A percentile compares a stretch with the other conserved stretches of the same genome.
Conservation (phyloP, 768 basidiomycete genomes). For the Austroboletus eburneus region DNA sequence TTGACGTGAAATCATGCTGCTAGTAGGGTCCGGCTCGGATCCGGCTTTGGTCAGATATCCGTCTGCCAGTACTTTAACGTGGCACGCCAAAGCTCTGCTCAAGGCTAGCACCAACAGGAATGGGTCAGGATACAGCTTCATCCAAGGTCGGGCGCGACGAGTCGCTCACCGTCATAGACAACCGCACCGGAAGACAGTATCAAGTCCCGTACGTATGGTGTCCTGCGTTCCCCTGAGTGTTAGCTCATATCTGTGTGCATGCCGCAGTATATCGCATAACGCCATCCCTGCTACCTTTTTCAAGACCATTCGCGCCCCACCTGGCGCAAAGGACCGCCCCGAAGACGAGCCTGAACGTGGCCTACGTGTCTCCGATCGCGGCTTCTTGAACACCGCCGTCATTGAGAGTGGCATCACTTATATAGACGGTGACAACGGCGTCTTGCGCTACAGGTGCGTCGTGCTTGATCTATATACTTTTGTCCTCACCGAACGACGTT, state of each 20-base stretch:
- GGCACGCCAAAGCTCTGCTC: too few species aligned
- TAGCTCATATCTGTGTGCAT: not conserved
- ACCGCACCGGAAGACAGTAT: conserved; percentile 79
- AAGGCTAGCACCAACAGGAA: conserved; percentile 4
- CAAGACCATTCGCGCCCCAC: conserved; percentile 65
- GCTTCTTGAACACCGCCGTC: conserved; percentile 81
- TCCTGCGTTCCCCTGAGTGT: not conserved
- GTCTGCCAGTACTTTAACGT: not conserved
- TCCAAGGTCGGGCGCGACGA: conserved; percentile 19
- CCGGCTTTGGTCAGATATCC: conserved; percentile 1
- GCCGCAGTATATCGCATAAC: conserved; percentile 70
- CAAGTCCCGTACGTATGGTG: conserved; percentile 57
- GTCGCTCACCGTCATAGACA: conserved; percentile 68
- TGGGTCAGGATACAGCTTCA: conserved; percentile 25
- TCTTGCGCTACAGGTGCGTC: conserved; percentile 69
- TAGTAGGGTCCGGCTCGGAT: not conserved
- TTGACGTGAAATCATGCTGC: conserved; percentile 7
- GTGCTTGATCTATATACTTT: not conserved
- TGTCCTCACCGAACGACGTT: not conserved
- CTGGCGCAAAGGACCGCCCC: conserved; percentile 55
- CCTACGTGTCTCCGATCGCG: conserved; percentile 72
- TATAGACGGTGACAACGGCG: conserved; percentile 87
- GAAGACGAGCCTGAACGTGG: conserved; percentile 86
- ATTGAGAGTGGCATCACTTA: conserved; percentile 80
- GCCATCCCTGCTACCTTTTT: conserved; percentile 77